Evolutionary conservation across 2,329 filamentous ascomycete species (phyloP), one percentile per base, ranked within the genome.

Genomic region (Fusarium tricinctum): DNA sequence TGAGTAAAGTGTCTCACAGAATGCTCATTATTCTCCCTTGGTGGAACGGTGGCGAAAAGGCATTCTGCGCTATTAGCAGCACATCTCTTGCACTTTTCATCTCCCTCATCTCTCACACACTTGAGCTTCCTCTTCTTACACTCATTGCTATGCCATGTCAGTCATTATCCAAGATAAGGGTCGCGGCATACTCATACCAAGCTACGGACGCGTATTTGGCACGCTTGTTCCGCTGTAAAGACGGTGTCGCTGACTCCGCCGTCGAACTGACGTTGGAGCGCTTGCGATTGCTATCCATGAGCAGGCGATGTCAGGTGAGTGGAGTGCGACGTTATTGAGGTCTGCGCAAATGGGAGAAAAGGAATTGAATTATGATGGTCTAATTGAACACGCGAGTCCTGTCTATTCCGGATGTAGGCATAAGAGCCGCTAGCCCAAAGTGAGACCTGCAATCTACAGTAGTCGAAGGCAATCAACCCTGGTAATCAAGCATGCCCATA

Each of bases 121-220:
- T 61, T 61, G 6, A 61, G 19, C 12, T 61, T 61, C 7, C 26
- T 58, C 40, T 61, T 61, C 39, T 61, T 61, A 19, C 58, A 61
- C 20, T 58, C 56, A 30, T 61, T 58, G 15, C 58, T 61, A 22
- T 14, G 1, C 13, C 17, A 2, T 2, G 35, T 60, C 38, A 59
- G 43, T 20, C n/a, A 4, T 39, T n/a, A 9, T n/a, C 15, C 3
- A 9, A n/a, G 14, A 7, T 6, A 8, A 17, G 5, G 8, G 17
- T 38, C 17, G 17, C 17, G 35, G 12, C 5, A 22, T 0, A 12
- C 32, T 32, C 44, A 19, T 59, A 61, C 58, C 58, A 61, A 20
- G 58, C 58, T 33, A 61, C 19, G 13, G 58, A 38, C 39, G 58
- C 54, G 58, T 61, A 61, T 20, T 61, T 61, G 13, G 54, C 58